These are phyloP conservation scores for Pulveroboletus sp. DNA, from an alignment of 768 basidiomycete species.

Conservation along the genomic window DNA sequence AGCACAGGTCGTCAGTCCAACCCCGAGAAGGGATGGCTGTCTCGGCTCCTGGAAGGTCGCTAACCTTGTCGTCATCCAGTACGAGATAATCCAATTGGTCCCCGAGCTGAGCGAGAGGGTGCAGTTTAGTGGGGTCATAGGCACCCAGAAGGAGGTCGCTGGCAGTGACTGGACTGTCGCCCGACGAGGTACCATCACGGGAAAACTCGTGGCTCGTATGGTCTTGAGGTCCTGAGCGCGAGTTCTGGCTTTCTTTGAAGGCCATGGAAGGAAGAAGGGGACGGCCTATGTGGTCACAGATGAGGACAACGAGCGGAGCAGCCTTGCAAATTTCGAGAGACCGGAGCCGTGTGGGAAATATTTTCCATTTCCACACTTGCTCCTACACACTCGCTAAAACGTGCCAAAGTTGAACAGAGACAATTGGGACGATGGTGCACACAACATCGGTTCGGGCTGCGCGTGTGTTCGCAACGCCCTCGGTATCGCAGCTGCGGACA, in stretches of 20 bases:
- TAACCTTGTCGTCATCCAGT: slow-evolving; percentile 95
- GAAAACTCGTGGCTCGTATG: slow-evolving; percentile 45
- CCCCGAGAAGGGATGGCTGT: slow-evolving; percentile 93
- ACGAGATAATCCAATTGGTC: slow-evolving; percentile 94
- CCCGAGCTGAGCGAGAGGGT: slow-evolving; percentile 88
- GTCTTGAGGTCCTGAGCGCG: slow-evolving; percentile 40
- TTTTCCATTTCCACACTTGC: slow-evolving; percentile 6
- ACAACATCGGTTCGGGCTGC: slow-evolving; percentile 15
- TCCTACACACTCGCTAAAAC: slow-evolving; percentile 5
- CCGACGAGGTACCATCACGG: slow-evolving; percentile 34
- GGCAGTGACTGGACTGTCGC: slow-evolving; percentile 68
- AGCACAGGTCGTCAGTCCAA: slow-evolving; percentile 99
- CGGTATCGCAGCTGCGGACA: slow-evolving; percentile 22
- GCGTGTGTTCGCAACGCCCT: slow-evolving; percentile 22
- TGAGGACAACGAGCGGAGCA: slow-evolving; percentile 15
- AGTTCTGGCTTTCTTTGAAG: slow-evolving; percentile 20
- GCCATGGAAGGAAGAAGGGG: slow-evolving; percentile 24
- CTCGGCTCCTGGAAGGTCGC: slow-evolving; percentile 79
- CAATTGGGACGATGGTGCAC: slow-evolving; percentile 28
- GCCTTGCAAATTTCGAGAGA: slow-evolving; percentile 26
- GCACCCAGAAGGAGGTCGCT: slow-evolving; percentile 81
- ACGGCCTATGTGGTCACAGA: slow-evolving; percentile 6
- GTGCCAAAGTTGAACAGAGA: slow-evolving; percentile 19
- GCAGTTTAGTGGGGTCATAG: slow-evolving; percentile 89
- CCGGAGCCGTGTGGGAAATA: slow-evolving; percentile 16